phyloP scores from a whole-genome alignment of 106 monocot species.

The Dendrobium officinale region DNA sequence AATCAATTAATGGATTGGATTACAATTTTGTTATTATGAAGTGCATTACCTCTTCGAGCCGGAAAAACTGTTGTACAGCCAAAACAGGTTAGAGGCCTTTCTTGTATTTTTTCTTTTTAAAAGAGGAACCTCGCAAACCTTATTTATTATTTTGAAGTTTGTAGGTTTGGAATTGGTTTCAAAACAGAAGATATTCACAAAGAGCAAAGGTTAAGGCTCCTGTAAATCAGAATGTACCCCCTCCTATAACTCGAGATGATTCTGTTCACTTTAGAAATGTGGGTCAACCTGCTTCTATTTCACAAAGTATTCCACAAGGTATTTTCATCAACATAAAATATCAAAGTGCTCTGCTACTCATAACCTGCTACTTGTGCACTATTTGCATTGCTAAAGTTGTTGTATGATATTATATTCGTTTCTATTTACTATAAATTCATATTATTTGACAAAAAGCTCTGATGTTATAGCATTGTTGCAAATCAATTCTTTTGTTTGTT shows the following conservation, averaged over 20 bases:
- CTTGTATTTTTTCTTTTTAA: neutral
- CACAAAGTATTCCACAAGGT: slow-evolving; percentile 59
- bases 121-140: neutral
- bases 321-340: neutral
- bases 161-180: slow-evolving; percentile 99
- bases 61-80: slow-evolving; percentile 78
- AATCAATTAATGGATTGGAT: neutral
- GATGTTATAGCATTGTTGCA: neutral
- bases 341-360: neutral
- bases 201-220: slow-evolving; percentile 48
- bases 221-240: slow-evolving; percentile 37
- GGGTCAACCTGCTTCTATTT: slow-evolving; percentile 22
- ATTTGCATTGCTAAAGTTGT: neutral
- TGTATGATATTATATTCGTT: neutral
- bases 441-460: neutral
- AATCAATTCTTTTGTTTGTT: neutral
- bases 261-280: slow-evolving; percentile 30
- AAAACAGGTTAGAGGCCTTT: slow-evolving; percentile 58
- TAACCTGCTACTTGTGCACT: neutral
- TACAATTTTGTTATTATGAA: slow-evolving; percentile 16
- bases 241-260: slow-evolving; percentile 41
- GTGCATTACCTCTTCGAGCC: slow-evolving; percentile 52
- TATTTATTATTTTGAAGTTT: slow-evolving; percentile 17
- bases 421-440: neutral
- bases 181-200: slow-evolving; percentile 92